phyloP scores from a whole-genome alignment of 805 yeast genomes.

The Alloascoidea africana region DNA sequence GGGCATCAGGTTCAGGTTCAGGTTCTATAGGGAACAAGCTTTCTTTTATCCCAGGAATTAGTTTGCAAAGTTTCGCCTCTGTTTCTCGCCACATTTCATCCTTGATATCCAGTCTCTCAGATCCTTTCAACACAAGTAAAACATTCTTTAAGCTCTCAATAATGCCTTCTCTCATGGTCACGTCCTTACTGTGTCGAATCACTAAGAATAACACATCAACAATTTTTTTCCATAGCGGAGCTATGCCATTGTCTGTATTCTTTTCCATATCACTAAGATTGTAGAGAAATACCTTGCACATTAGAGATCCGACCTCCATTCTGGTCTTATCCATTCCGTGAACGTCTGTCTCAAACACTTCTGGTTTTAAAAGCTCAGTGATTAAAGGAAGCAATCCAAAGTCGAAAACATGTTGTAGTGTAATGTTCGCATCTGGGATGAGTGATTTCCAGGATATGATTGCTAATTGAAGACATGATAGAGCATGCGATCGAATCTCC shows the following conservation, averaged over 20 bases:
- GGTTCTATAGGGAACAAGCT: neutral
- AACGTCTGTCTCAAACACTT: constrained; percentile 42
- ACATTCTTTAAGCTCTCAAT: constrained; percentile 25
- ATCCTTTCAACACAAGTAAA: constrained; percentile 20
- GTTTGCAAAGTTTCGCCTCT: constrained; percentile 13
- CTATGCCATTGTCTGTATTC: constrained; percentile 13
- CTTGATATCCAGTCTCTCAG: constrained; percentile 10
- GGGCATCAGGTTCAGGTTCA: too few species aligned
- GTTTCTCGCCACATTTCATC: constrained; percentile 7
- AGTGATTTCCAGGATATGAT: neutral
- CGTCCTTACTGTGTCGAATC: constrained; percentile 21
- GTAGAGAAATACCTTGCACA: constrained; percentile 49
- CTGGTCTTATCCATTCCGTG: constrained; percentile 53
- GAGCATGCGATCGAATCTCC: constrained; percentile 52
- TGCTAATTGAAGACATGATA: neutral
- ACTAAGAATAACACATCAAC: constrained; percentile 23
- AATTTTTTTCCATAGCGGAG: constrained; percentile 19
- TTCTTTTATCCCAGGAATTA: constrained; percentile 19
- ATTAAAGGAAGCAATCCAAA: constrained; percentile 64
- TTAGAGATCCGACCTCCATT: constrained; percentile 45
- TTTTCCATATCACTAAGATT: constrained; percentile 21
- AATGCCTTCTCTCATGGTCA: constrained; percentile 21
- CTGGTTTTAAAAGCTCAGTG: constrained; percentile 50
- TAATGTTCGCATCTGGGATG: neutral
- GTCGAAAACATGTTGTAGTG: constrained; percentile 33